phyloP scores from a whole-genome alignment of 2,329 filamentous ascomycete species.

The Tolypocladium pustulatum region DNA sequence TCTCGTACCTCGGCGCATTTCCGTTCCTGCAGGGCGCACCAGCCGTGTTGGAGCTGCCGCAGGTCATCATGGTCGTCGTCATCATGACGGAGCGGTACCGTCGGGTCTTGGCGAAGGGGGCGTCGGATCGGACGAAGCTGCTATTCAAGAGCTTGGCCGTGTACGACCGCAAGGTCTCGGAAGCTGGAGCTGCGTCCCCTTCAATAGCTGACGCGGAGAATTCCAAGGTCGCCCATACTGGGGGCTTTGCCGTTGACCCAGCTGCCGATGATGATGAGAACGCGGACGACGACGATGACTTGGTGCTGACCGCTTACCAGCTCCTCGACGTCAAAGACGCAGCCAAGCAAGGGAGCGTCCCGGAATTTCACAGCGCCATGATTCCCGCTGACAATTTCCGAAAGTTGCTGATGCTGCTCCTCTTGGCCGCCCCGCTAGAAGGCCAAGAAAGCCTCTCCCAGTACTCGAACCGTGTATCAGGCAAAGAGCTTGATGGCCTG shows the following conservation, averaged over 20 bases:
- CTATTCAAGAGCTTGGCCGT: slow-evolving; percentile 64
- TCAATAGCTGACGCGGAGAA: neutral
- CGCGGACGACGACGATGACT: slow-evolving; percentile 43
- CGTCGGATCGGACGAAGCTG: slow-evolving; percentile 49
- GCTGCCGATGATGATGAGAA: slow-evolving; percentile 32
- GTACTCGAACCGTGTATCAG: slow-evolving; percentile 46
- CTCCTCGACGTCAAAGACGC: slow-evolving; percentile 54
- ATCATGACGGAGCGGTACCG: slow-evolving; percentile 62
- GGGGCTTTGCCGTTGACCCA: slow-evolving; percentile 36
- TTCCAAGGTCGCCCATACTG: neutral
- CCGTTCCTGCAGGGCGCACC: slow-evolving; percentile 63
- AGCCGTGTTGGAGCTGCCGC: slow-evolving; percentile 57
- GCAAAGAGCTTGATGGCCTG: slow-evolving; percentile 45
- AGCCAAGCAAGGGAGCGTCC: slow-evolving; percentile 39
- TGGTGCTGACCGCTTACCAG: slow-evolving; percentile 60
- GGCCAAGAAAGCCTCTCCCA: slow-evolving; percentile 54
- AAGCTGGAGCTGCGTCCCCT: slow-evolving; percentile 8
- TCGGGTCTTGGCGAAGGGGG: slow-evolving; percentile 48
- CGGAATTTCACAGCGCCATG: slow-evolving; percentile 50
- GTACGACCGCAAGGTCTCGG: slow-evolving; percentile 48
- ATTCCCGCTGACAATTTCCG: slow-evolving; percentile 66
- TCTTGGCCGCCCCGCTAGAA: slow-evolving; percentile 54
- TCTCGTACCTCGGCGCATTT: slow-evolving; percentile 62
- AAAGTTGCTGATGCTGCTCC: slow-evolving; percentile 58
- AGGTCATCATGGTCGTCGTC: slow-evolving; percentile 61